Evolutionary conservation across 2,329 filamentous ascomycete genomes (phyloP).

Genomic region (Neofusicoccum cordaticola): DNA sequence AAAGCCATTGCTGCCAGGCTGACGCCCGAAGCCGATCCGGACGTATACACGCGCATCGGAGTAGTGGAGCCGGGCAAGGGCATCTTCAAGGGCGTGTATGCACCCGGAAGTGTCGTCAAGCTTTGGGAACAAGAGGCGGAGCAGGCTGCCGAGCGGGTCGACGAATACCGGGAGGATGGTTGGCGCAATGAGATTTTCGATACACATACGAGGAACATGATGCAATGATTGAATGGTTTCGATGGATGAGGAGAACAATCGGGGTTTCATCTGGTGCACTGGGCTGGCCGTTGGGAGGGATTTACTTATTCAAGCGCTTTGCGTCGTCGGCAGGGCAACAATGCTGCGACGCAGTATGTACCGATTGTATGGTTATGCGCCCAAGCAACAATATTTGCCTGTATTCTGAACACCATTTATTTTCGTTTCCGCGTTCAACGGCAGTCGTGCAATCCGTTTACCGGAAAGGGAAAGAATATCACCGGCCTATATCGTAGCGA

Average conservation of each 20-base stretch:
- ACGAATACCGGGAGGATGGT: conserved; percentile 67
- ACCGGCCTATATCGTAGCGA: not conserved
- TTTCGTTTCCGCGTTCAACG: too few relatives aligned
- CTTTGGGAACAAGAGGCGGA: conserved; percentile 81
- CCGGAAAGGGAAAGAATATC: not conserved
- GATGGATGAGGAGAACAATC: not conserved
- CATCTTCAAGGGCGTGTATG: conserved; percentile 80
- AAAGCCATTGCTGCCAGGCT: conserved; percentile 77
- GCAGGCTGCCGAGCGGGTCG: conserved; percentile 68
- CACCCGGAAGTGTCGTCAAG: conserved; percentile 83
- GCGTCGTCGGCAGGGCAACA: too few relatives aligned
- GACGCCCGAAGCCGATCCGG: conserved; percentile 68
- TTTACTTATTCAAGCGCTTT: not conserved
- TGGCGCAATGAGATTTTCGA: conserved; percentile 88
- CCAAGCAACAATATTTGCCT: not conserved
- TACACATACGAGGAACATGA: conserved; percentile 37
- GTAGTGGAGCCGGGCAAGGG: conserved; percentile 59
- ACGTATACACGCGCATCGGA: conserved; percentile 72
- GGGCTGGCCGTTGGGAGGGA: not conserved
- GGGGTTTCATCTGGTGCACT: not conserved
- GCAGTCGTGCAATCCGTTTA: too few relatives aligned
- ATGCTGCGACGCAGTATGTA: too few relatives aligned
- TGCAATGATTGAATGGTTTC: not conserved
- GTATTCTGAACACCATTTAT: not conserved
- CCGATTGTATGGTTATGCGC: not conserved